Evolutionary conservation across 2,329 filamentous ascomycete species (phyloP), one percentile per base, ranked within the genome.

Genomic region (Diaporthe capsici): DNA sequence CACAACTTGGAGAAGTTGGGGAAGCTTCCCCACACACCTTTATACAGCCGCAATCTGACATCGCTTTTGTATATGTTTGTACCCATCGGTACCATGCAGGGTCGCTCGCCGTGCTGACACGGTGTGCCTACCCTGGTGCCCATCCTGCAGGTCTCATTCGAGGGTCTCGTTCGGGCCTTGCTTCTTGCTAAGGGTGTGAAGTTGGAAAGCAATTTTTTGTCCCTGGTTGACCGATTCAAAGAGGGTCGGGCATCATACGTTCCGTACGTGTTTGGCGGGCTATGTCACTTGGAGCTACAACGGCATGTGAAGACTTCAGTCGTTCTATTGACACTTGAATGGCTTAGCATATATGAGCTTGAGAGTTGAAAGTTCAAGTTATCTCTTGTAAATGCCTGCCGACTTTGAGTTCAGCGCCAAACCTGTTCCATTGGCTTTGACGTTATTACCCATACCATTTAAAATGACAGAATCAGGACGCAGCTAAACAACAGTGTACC

Each of bases 121-220:
- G 20, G 57, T 15, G n/a, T 60, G 57, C 57, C 57, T 60, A 60
- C 57, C 57, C 9, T 60, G 57, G 31, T 39, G 57, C 57, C 34
- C 57, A n/a, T 60, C 57, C 57, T 60, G 34, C 57, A 60, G 57
- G 57, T 60, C 57, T 60, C 57, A 60, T n/a, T 60, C 57, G 57
- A 60, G 20, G 57, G 17, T 13, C 57, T 37, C 31, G 57, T 60
- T 37, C 51, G 57, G 31, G 57, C 57, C 31, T n/a, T 60, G 57
- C 17, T 60, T 39, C 31, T 37, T 60, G 31, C 57, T 60, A 60
- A 60, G 31, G 57, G 57, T 60, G 31, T 60, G 57, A 31, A 60
- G 57, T 60, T 60, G 17, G 8, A 37, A 13, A 22, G 31, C 31
- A 60, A 60, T 60, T 20, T 60, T 39, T 22, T 60, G 57, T 37